These are phyloP conservation scores for Podospora tetraspora DNA, from an alignment of 495 filamentous ascomycete genomes.

Conservation along the genomic window DNA sequence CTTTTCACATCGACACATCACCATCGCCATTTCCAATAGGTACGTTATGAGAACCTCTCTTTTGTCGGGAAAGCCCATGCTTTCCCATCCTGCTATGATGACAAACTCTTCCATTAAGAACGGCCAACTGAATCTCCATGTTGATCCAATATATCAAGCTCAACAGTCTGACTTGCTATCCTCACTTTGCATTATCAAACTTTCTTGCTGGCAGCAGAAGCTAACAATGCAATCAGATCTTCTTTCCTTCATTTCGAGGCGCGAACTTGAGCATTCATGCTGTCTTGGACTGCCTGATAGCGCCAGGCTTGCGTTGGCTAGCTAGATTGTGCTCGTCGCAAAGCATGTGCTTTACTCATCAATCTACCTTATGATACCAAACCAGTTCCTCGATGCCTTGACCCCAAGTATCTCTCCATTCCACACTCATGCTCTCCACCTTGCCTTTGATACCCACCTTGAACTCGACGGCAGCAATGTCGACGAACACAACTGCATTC, in stretches of 20 bases:
- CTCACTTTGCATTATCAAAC: slow-evolving; percentile 5
- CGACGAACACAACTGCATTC: neutral
- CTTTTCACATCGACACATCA: neutral
- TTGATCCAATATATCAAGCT: slow-evolving; percentile 55
- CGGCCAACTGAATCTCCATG: slow-evolving; percentile 55
- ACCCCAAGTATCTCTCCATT: slow-evolving; percentile 9
- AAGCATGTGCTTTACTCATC: neutral
- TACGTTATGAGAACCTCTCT: slow-evolving; percentile 3
- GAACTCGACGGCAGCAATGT: slow-evolving; percentile 31
- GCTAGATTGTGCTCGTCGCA: too few relatives aligned
- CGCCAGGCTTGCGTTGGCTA: neutral
- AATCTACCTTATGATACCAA: slow-evolving; percentile 7
- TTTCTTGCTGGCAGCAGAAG: slow-evolving; percentile 8
- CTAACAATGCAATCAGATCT: slow-evolving; percentile 15
- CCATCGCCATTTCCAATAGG: neutral
- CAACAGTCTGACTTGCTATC: slow-evolving; percentile 51
- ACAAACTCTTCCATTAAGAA: slow-evolving; percentile 51
- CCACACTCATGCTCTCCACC: neutral
- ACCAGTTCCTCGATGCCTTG: slow-evolving; percentile 2
- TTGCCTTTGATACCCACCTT: slow-evolving; percentile 3
- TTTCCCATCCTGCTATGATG: slow-evolving; percentile 34
- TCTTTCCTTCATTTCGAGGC: neutral
- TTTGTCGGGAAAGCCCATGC: neutral
- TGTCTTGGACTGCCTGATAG: neutral
- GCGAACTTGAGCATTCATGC: neutral